Evolutionary conservation across 257 asterid species (phyloP), one percentile per base, ranked within the genome.

Genomic region (Salvia rosmarinus): DNA sequence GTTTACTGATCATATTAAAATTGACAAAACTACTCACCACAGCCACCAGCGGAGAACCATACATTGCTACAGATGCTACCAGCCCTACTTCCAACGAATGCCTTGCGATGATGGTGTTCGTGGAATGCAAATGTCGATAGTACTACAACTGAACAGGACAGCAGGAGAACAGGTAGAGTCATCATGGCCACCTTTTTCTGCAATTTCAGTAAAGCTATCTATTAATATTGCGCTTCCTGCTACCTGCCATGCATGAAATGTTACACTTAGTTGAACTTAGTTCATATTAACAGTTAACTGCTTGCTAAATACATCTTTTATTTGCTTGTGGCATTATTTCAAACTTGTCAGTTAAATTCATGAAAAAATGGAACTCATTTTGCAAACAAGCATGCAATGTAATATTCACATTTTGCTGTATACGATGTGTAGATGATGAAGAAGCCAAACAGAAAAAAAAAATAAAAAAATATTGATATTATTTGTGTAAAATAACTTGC

Each of bases 51-150:
- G 97, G 97, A 65, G 96, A 86, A 68, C 77, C 91, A 54, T 89
- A 91, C 97, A 91, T 91, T 28, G 89, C 84, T 2, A 81, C 63
- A 0, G 97, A 86, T 34, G 95, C 91, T n/a, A 86, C 81, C 12
- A 91, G 65, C 28, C 93, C 97, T 8, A 64, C 93, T 91, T 28
- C 97, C 96, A 2, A 87, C 93, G 34, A 91, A 78, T 13, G 74
- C 81, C 82, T 91, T 91, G 8, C 97, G 87, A 42, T 74, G 87
- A 5, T 37, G 71, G 13, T 84, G 91, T 67, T 83, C 88, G 8
- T 86, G 87, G 58, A 89, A 66, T 12, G 57, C 75, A 5, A 79
- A 78, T 12, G 88, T 55, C 8, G 97, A 87, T 73, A 85, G 0
- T 9, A 81, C 63, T 21, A 84, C 86, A 5, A 85, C 65, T 4